Evolutionary conservation across 2,329 filamentous ascomycete genomes (phyloP).

Genomic region (Ascosphaera aggregata): DNA sequence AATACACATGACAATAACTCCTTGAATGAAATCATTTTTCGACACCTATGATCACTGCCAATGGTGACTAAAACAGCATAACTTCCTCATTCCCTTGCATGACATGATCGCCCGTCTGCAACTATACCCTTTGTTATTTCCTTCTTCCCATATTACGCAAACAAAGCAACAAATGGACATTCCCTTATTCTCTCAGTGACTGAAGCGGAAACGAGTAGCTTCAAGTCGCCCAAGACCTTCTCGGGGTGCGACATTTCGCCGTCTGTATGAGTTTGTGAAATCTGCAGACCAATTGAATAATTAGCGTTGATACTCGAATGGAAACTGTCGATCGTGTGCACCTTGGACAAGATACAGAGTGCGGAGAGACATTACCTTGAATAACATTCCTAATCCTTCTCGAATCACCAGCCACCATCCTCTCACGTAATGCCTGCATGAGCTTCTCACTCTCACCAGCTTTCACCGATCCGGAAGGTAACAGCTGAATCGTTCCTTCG

Average conservation of each 20-base stretch:
- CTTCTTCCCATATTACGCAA: no score
- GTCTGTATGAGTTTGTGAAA: slow-evolving; percentile 84
- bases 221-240: slow-evolving; percentile 77
- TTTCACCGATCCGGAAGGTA: slow-evolving; percentile 63
- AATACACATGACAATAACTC: no score
- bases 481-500: slow-evolving; percentile 55
- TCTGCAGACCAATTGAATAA: slow-evolving; percentile 24
- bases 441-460: slow-evolving; percentile 60
- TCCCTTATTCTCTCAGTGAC: slow-evolving; percentile 22
- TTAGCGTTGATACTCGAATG: background rate
- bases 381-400: slow-evolving; percentile 64
- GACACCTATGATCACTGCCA: no score
- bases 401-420: slow-evolving; percentile 42
- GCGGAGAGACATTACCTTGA: slow-evolving; percentile 26
- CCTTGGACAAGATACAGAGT: background rate
- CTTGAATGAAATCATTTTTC: no score
- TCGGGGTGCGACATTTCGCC: slow-evolving; percentile 83
- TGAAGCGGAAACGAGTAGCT: slow-evolving; percentile 68
- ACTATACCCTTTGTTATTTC: no score
- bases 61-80: no score
- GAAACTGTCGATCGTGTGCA: background rate
- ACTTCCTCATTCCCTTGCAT: no score
- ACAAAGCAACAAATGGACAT: background rate
- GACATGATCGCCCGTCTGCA: no score
- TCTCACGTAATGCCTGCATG: slow-evolving; percentile 57